Evolutionary conservation across 768 basidiomycete species (phyloP).

Genomic region (Scleroderma bovista): DNA sequence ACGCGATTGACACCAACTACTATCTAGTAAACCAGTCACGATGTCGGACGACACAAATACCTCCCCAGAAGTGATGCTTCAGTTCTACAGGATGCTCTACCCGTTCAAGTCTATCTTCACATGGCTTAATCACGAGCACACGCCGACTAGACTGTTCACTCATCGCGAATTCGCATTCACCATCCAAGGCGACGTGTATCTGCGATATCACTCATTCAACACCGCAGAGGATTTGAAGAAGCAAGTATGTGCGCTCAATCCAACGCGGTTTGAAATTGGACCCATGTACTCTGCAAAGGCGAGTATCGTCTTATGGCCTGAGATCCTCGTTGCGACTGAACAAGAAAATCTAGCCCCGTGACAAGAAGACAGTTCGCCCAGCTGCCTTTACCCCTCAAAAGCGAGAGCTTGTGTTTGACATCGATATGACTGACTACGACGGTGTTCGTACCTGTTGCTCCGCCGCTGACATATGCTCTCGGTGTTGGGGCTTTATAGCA

Average conservation of each 20-base stretch:
- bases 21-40: too few species aligned
- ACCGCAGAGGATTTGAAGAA: conserved; percentile 87
- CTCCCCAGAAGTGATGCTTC: conserved; percentile 61
- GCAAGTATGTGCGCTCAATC: conserved; percentile 78
- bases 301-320: conserved; percentile 26
- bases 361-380: conserved; percentile 79
- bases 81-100: conserved; percentile 87
- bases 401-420: conserved; percentile 97
- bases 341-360: conserved; percentile 58
- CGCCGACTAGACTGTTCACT: conserved; percentile 75
- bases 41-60: conserved; percentile 17
- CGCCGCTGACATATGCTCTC: conserved; percentile 82
- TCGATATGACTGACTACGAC: conserved; percentile 99
- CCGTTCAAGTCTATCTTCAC: conserved; percentile 91
- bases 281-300: conserved; percentile 87
- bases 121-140: conserved; percentile 92
- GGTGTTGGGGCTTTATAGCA: conserved; percentile 94
- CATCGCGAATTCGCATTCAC: conserved; percentile 97
- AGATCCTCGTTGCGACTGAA: neutral
- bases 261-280: conserved; percentile 94
- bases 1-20: conserved; percentile 10
- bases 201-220: conserved; percentile 91
- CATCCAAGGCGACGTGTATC: conserved; percentile 82
- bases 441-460: conserved; percentile 92
- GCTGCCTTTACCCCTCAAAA: conserved; percentile 63